Percentiles rank a stretch among this genome's conserved stretches.
Conservation (phyloP, 148 eudicot genomes). For the Silene uniflora region DNA sequence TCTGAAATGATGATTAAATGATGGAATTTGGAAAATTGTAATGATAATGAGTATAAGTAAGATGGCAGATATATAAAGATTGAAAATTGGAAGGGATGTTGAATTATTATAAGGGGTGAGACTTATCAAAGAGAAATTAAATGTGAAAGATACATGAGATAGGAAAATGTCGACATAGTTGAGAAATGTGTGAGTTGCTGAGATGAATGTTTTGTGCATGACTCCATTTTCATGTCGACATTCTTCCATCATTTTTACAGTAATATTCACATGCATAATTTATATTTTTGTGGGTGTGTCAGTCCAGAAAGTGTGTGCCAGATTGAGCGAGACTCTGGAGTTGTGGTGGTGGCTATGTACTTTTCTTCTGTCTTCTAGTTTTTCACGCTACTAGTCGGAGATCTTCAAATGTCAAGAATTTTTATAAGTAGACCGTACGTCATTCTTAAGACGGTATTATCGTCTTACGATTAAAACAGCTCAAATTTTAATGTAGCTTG, state of each 20-base stretch:
- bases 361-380: not conserved
- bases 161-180: constrained; percentile 31
- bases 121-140: not conserved
- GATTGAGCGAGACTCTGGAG: too few species aligned
- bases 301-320: constrained; percentile 9
- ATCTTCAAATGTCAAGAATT: too few species aligned
- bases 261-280: constrained; percentile 11
- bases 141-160: not conserved
- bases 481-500: too few species aligned
- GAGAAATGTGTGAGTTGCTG: not conserved
- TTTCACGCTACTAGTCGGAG: not conserved
- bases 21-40: too few species aligned
- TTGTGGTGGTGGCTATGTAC: too few species aligned
- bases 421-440: too few species aligned
- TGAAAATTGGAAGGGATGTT: not conserved
- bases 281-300: constrained; percentile 9
- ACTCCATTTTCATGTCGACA: constrained; percentile 21
- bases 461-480: too few species aligned
- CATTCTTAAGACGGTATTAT: too few species aligned
- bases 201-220: not conserved
- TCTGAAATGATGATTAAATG: too few species aligned
- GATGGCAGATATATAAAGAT: not conserved
- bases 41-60: too few species aligned
- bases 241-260: constrained; percentile 11
- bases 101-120: not conserved